phyloP scores from a whole-genome alignment of 2,329 filamentous ascomycete species.

The Aspergillus eucalypticola region DNA sequence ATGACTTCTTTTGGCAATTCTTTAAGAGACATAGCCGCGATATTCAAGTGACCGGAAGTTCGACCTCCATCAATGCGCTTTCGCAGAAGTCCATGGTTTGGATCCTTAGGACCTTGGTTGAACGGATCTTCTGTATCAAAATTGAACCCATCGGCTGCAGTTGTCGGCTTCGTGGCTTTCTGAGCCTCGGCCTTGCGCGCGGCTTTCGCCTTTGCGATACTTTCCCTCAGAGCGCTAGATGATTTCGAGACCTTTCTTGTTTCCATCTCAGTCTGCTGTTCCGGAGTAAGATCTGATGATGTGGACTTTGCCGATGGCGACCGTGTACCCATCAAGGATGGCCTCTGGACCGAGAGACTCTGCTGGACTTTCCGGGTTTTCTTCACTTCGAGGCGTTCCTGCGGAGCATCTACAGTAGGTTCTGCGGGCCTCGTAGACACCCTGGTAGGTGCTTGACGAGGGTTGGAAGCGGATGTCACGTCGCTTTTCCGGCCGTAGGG shows the following conservation, averaged over 20 bases:
- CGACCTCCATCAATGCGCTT: slow-evolving; percentile 73
- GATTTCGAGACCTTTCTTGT: slow-evolving; percentile 61
- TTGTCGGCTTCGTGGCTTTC: slow-evolving; percentile 26
- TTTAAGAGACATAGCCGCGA: slow-evolving; percentile 78
- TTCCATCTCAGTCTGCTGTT: slow-evolving; percentile 34
- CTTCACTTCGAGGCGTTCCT: slow-evolving; percentile 42
- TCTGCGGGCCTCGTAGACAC: slow-evolving; percentile 59
- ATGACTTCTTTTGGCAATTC: slow-evolving; percentile 80
- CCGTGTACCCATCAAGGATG: slow-evolving; percentile 33
- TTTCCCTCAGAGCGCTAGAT: slow-evolving; percentile 78
- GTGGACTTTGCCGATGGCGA: slow-evolving; percentile 33
- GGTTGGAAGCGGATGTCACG: slow-evolving; percentile 48
- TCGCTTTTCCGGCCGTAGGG: slow-evolving; percentile 45
- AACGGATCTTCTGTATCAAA: slow-evolving; percentile 48
- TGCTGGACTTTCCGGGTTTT: slow-evolving; percentile 40
- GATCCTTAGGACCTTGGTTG: slow-evolving; percentile 61
- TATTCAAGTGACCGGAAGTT: slow-evolving; percentile 79
- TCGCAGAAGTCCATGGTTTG: slow-evolving; percentile 66
- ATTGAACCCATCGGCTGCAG: slow-evolving; percentile 51
- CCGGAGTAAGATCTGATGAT: slow-evolving; percentile 31
- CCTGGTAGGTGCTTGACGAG: slow-evolving; percentile 56
- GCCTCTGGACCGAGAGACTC: slow-evolving; percentile 31
- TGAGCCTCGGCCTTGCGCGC: slow-evolving; percentile 61
- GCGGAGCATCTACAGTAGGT: slow-evolving; percentile 28
- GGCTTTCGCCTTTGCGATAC: slow-evolving; percentile 90